Evolutionary conservation across 805 yeast genomes (phyloP).

Genomic region (Blastobotrys chiropterorum): DNA sequence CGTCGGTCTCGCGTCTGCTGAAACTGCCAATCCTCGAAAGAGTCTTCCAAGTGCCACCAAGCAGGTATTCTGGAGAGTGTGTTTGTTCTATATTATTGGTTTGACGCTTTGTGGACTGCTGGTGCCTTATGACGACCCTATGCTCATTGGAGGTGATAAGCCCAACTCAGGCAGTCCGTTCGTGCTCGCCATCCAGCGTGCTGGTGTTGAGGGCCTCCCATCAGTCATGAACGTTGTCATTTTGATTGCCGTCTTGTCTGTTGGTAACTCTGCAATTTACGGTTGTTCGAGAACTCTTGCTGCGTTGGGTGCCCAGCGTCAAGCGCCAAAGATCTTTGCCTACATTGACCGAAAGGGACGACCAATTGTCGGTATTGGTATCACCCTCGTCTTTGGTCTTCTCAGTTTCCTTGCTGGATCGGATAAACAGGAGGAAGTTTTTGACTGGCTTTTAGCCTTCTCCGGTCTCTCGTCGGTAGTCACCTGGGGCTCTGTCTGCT

Average conservation of each 20-base stretch:
- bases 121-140: conserved; percentile 53
- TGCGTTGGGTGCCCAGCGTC: conserved; percentile 58
- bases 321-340: conserved; percentile 52
- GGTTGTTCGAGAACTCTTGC: conserved; percentile 64
- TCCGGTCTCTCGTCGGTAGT: conserved; percentile 67
- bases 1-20: conserved; percentile 69
- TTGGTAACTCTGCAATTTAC: conserved; percentile 62
- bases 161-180: conserved; percentile 65
- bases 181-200: conserved; percentile 59
- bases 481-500: conserved; percentile 69
- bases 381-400: conserved; percentile 40
- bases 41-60: conserved; percentile 67
- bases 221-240: conserved; percentile 64
- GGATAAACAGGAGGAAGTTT: conserved; percentile 44
- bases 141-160: conserved; percentile 43
- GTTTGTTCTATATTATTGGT: conserved; percentile 57
- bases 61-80: conserved; percentile 76
- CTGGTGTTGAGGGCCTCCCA: conserved; percentile 61
- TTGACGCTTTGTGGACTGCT: conserved; percentile 54
- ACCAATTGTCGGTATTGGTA: conserved; percentile 54
- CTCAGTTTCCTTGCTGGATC: conserved; percentile 56
- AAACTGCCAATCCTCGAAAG: conserved; percentile 59
- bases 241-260: conserved; percentile 58
- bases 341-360: conserved; percentile 67
- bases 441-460: conserved; percentile 69